Percentiles rank a stretch among this genome's conserved stretches.
phyloP scores from a whole-genome alignment of 2,329 filamentous ascomycete species.

The Drechslerella dactyloides region DNA sequence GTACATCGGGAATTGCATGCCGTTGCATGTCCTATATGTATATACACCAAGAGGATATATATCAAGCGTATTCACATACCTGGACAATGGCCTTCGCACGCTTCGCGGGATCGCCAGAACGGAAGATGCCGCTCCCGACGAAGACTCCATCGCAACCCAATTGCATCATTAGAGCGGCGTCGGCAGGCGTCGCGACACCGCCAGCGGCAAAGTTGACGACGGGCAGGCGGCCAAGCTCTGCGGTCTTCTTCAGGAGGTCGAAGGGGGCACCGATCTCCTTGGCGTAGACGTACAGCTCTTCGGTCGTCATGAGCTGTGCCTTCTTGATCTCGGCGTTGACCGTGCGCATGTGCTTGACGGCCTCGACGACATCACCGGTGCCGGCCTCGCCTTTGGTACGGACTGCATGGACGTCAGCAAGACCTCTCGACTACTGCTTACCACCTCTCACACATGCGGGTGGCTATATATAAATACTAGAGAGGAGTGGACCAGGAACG shows the following conservation, averaged over 20 bases:
- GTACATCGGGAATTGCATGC: background rate
- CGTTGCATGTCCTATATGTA: too few species aligned
- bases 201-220: constrained; percentile 98
- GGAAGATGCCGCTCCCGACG: constrained; percentile 96
- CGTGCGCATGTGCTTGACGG: constrained; percentile 92
- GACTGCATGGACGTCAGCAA: constrained; percentile 59
- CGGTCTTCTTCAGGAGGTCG: constrained; percentile 81
- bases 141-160: constrained; percentile 97
- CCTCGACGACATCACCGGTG: constrained; percentile 95
- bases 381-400: constrained; percentile 98
- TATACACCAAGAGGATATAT: too few species aligned
- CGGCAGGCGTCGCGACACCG: constrained; percentile 98
- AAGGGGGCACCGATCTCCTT: constrained; percentile 81
- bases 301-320: constrained; percentile 70
- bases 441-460: too few species aligned
- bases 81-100: constrained; percentile 92
- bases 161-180: constrained; percentile 99
- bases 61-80: too few species aligned
- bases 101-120: constrained; percentile 87
- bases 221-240: constrained; percentile 82
- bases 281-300: constrained; percentile 77
- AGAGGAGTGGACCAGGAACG: background rate
- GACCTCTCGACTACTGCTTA: too few species aligned
- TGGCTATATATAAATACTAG: too few species aligned
- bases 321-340: constrained; percentile 81